Evolutionary conservation across 352 stramenopile genomes (phyloP).

Genomic region (Pythium dissotocum): DNA sequence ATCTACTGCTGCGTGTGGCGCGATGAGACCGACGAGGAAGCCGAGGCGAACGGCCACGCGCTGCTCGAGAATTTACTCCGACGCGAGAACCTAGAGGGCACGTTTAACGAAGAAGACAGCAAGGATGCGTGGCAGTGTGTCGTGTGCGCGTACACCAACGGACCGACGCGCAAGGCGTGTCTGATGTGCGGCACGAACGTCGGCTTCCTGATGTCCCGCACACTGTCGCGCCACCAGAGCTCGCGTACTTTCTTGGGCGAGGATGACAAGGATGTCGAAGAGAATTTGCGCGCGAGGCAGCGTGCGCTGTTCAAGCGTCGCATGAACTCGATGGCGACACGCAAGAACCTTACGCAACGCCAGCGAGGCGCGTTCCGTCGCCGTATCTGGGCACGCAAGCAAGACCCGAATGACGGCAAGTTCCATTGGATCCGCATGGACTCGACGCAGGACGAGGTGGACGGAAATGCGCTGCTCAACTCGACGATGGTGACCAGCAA

Average conservation of each 20-base stretch:
- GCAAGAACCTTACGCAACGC: slow-evolving; percentile 65
- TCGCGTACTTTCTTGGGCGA: slow-evolving; percentile 51
- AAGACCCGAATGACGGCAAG: slow-evolving; percentile 51
- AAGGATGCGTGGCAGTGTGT: slow-evolving; percentile 67
- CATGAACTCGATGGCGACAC: slow-evolving; percentile 61
- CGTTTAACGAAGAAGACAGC: slow-evolving; percentile 51
- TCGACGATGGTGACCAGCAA: slow-evolving; percentile 18
- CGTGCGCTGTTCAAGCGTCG: slow-evolving; percentile 68
- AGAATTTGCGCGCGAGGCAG: slow-evolving; percentile 43
- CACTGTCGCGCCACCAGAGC: slow-evolving; percentile 50
- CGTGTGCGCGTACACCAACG: slow-evolving; percentile 66
- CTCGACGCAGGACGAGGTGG: slow-evolving; percentile 42
- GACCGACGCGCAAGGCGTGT: slow-evolving; percentile 38
- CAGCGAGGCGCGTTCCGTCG: slow-evolving; percentile 68
- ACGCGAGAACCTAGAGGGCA: slow-evolving; percentile 61
- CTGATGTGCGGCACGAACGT: slow-evolving; percentile 70
- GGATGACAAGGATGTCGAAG: slow-evolving; percentile 35
- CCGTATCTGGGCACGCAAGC: slow-evolving; percentile 64
- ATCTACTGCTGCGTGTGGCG: slow-evolving; percentile 58
- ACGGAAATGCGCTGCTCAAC: slow-evolving; percentile 23
- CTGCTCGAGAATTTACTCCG: slow-evolving; percentile 62
- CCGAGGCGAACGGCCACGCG: not conserved
- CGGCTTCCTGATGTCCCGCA: slow-evolving; percentile 28
- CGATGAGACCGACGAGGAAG: slow-evolving; percentile 23
- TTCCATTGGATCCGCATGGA: slow-evolving; percentile 77